Conservation (phyloP, 257 asterid species). For the Jasminum sambac region DNA sequence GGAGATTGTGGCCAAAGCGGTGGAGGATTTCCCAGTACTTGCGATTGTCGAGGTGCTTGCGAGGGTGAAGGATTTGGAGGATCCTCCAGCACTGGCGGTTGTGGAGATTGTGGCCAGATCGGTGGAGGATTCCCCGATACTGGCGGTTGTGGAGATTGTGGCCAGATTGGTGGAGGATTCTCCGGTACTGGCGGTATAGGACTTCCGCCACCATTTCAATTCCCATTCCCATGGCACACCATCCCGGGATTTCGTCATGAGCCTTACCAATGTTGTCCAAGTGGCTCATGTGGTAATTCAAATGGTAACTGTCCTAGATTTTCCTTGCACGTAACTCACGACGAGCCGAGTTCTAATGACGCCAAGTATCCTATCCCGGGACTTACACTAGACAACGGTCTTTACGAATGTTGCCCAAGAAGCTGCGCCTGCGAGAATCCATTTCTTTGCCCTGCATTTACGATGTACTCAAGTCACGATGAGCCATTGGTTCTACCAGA, state of each 20-base stretch:
- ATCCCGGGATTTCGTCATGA: neutral
- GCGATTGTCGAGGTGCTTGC: too few relatives aligned
- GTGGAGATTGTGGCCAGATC: neutral
- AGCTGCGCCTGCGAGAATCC: neutral
- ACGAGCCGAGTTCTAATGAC: neutral
- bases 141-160: slow-evolving; percentile 1
- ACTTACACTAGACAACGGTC: neutral
- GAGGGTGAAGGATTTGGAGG: too few relatives aligned
- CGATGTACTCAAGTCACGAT: neutral
- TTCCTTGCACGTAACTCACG: neutral
- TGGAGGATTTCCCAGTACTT: too few relatives aligned
- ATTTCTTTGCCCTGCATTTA: neutral
- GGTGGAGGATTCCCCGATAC: neutral
- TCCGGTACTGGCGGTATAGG: neutral
- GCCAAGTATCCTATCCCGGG: neutral
- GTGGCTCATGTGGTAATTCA: neutral
- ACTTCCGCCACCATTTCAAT: neutral
- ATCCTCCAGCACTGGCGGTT: too few relatives aligned
- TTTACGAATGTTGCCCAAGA: neutral
- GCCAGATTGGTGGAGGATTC: neutral
- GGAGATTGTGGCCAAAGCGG: too few relatives aligned
- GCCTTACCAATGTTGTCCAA: neutral
- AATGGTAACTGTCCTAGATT: neutral
- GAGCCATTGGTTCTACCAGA: neutral
- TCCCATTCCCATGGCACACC: neutral